These are phyloP conservation scores for Chaetothyriales sp. DNA, from an alignment of 2,329 filamentous ascomycete genomes.

Conservation along the genomic window DNA sequence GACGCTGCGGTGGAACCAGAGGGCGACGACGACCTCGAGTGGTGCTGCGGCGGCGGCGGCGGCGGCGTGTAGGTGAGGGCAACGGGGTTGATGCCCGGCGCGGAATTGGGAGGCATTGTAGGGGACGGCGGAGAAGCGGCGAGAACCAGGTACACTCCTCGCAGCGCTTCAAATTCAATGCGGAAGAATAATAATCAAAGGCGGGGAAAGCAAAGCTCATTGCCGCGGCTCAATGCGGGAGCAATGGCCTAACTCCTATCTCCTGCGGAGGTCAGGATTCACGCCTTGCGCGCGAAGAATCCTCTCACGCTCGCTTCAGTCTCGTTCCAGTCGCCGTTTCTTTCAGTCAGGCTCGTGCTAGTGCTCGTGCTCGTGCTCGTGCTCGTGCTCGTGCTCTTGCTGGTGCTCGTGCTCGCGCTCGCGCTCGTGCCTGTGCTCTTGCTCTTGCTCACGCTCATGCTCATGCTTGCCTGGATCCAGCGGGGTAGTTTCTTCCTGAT, in stretches of 20 bases:
- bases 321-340: constrained; percentile 29
- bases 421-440: too few relatives aligned
- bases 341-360: constrained; percentile 21
- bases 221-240: neutral
- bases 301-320: neutral
- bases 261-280: neutral
- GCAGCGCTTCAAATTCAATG: neutral
- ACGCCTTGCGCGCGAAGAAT: neutral
- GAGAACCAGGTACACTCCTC: neutral
- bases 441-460: constrained; percentile 24
- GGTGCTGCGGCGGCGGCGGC: constrained; percentile 1
- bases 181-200: too few relatives aligned
- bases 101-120: neutral
- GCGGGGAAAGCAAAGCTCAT: neutral
- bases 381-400: too few relatives aligned
- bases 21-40: constrained; percentile 10
- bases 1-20: constrained; percentile 8
- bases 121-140: neutral
- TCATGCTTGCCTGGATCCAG: constrained; percentile 70
- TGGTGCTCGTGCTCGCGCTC: too few relatives aligned
- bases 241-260: neutral
- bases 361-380: too few relatives aligned
- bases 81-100: constrained; percentile 13
- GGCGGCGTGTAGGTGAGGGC: constrained; percentile 14
- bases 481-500: constrained; percentile 69